Conservation (phyloP, 352 stramenopile species). For the Phytophthora sp. region DNA sequence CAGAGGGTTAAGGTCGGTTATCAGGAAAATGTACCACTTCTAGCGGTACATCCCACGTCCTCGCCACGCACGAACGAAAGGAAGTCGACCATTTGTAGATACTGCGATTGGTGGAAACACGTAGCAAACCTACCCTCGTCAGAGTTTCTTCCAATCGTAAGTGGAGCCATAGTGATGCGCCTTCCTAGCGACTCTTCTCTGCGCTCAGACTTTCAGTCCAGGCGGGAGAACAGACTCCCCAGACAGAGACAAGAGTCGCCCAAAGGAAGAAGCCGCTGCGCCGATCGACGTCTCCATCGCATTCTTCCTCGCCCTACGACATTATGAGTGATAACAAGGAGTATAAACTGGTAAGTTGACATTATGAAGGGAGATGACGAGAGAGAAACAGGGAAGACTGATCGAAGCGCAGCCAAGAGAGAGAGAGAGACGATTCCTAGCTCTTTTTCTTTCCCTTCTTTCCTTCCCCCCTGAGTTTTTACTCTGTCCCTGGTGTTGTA, state of each 20-base stretch:
- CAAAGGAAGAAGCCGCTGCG: constrained; percentile 32
- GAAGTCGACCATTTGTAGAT: constrained; percentile 17
- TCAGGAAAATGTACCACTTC: constrained; percentile 19
- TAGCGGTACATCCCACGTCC: constrained; percentile 6
- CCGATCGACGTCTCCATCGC: constrained; percentile 8
- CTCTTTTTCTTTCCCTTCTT: constrained; percentile 10
- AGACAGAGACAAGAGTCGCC: constrained; percentile 21
- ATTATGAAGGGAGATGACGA: too few relatives aligned
- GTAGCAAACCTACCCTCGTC: background rate
- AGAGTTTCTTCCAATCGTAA: constrained; percentile 31
- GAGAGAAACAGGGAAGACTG: background rate
- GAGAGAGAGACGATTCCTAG: background rate
- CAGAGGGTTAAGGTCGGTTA: constrained; percentile 4
- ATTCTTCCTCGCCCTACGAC: constrained; percentile 18
- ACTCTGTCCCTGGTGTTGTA: background rate
- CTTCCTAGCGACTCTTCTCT: constrained; percentile 14
- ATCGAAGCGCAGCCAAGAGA: too few relatives aligned
- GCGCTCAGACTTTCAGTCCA: constrained; percentile 39
- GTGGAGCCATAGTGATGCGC: constrained; percentile 17
- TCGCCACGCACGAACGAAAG: background rate
- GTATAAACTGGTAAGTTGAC: constrained; percentile 77
- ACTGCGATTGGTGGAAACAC: constrained; percentile 46
- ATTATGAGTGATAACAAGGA: constrained; percentile 78
- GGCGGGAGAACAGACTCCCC: constrained; percentile 34
- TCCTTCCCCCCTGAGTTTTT: constrained; percentile 15